phyloP scores from a whole-genome alignment of 2,329 filamentous ascomycete species.

The Cadophora sp. region DNA sequence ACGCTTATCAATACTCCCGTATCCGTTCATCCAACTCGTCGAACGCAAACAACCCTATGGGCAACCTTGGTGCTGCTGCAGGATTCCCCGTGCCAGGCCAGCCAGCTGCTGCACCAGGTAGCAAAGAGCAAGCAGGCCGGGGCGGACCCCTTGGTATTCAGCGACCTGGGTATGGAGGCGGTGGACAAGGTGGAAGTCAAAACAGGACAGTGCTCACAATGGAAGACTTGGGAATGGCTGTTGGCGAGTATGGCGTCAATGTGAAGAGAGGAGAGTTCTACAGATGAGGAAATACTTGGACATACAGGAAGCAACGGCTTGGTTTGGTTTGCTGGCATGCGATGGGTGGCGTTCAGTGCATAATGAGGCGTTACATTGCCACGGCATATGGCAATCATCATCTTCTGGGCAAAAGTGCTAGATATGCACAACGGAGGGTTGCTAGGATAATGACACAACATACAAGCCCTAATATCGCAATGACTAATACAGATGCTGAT shows the following conservation, averaged over 20 bases:
- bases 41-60: conserved; percentile 90
- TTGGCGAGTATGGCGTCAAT: conserved; percentile 96
- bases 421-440: conserved; percentile 16
- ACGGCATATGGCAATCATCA: conserved; percentile 4
- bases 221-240: conserved; percentile 98
- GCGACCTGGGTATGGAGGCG: conserved; percentile 82
- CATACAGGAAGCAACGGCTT: conserved; percentile 2
- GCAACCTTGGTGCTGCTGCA: conserved; percentile 78
- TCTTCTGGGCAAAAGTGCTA: conserved; percentile 9
- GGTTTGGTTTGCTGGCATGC: conserved; percentile 4
- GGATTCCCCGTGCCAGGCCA: conserved; percentile 72
- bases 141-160: conserved; percentile 62
- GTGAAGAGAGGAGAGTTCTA: conserved; percentile 98
- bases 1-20: conserved; percentile 96
- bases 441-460: conserved; percentile 1
- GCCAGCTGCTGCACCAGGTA: conserved; percentile 60
- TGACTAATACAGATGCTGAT: neutral
- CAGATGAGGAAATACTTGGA: conserved; percentile 57
- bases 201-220: conserved; percentile 95
- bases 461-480: neutral
- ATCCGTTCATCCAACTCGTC: conserved; percentile 91
- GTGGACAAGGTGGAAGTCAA: conserved; percentile 86
- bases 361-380: conserved; percentile 9
- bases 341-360: conserved; percentile 31
- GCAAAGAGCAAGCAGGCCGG: conserved; percentile 60